Percentiles rank a stretch among this genome's conserved stretches.
Evolutionary conservation across 164 flowering plant genomes (phyloP).

Genomic region (Tetracentron sinense): DNA sequence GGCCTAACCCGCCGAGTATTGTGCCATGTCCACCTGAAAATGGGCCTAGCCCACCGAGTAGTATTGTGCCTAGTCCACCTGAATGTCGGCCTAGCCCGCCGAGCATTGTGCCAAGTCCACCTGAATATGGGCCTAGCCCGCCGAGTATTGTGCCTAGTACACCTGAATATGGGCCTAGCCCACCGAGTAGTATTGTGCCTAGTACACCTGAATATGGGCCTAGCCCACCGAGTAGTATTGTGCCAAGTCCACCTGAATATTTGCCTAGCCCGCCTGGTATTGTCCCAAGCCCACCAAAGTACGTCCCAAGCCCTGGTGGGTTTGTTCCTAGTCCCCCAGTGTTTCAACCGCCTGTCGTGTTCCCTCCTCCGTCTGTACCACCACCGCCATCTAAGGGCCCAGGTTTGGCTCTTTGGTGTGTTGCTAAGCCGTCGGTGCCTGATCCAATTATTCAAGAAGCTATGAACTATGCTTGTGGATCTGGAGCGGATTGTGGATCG

Average conservation of each 20-base stretch:
- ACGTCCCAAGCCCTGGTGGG: too few relatives aligned
- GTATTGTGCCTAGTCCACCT: conserved; percentile 9
- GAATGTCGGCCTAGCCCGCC: not conserved
- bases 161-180: conserved; percentile 13
- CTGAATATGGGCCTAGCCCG: conserved; percentile 6
- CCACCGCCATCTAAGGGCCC: conserved; percentile 43
- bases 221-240: too few relatives aligned
- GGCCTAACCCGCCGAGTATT: conserved; percentile 1
- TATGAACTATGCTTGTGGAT: conserved; percentile 91
- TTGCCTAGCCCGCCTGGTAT: conserved; percentile 22
- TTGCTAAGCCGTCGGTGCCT: conserved; percentile 92
- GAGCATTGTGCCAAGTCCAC: too few relatives aligned
- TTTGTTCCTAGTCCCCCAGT: conserved; percentile 31
- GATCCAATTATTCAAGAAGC: conserved; percentile 87
- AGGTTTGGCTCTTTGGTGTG: conserved; percentile 68
- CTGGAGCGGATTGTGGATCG: conserved; percentile 78
- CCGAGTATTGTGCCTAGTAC: conserved; percentile 7
- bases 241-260: conserved; percentile 24
- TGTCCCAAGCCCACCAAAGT: conserved; percentile 20
- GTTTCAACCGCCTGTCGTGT: conserved; percentile 62
- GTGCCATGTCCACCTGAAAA: too few relatives aligned
- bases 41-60: too few relatives aligned
- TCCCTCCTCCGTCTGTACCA: conserved; percentile 71
- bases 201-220: not conserved
- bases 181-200: conserved; percentile 1